phyloP scores from a whole-genome alignment of 106 monocot genomes.

The Platanthera guangdongensis region DNA sequence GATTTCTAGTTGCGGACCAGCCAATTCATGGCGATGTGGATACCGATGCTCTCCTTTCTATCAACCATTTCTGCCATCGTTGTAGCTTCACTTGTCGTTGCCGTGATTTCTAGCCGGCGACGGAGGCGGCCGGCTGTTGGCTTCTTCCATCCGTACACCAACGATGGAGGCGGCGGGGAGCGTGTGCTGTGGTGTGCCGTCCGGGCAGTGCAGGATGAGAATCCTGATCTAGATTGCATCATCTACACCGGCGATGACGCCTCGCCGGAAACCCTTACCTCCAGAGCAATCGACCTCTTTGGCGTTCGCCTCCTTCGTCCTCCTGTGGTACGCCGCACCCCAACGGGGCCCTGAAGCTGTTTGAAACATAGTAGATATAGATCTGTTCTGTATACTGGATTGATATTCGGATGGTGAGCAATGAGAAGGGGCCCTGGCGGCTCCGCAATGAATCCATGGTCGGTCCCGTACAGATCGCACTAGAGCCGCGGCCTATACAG shows the following conservation, averaged over 20 bases:
- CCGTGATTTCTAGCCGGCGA: slow-evolving; percentile 17
- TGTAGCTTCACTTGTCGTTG: background rate
- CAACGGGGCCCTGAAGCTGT: background rate
- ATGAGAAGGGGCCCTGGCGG: no score
- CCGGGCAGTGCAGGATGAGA: slow-evolving; percentile 60
- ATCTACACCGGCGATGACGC: slow-evolving; percentile 78
- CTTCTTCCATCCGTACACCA: slow-evolving; percentile 95
- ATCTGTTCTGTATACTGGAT: background rate
- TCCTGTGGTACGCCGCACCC: slow-evolving; percentile 26
- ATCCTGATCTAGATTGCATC: slow-evolving; percentile 44
- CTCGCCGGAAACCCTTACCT: slow-evolving; percentile 42
- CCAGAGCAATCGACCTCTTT: slow-evolving; percentile 71
- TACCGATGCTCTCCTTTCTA: slow-evolving; percentile 2
- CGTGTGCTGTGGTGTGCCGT: slow-evolving; percentile 97
- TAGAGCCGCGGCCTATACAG: no score
- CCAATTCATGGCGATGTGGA: slow-evolving; percentile 2
- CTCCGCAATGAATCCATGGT: no score
- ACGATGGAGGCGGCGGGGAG: slow-evolving; percentile 94
- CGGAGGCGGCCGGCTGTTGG: slow-evolving; percentile 35
- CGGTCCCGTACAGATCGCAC: no score
- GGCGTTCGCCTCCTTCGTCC: slow-evolving; percentile 65
- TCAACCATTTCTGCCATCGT: slow-evolving; percentile 3
- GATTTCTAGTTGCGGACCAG: background rate
- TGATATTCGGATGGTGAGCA: background rate
- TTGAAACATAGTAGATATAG: background rate